These are phyloP conservation scores for Penicillium verhagenii DNA, from an alignment of 495 filamentous ascomycete species.

Conservation along the genomic window DNA sequence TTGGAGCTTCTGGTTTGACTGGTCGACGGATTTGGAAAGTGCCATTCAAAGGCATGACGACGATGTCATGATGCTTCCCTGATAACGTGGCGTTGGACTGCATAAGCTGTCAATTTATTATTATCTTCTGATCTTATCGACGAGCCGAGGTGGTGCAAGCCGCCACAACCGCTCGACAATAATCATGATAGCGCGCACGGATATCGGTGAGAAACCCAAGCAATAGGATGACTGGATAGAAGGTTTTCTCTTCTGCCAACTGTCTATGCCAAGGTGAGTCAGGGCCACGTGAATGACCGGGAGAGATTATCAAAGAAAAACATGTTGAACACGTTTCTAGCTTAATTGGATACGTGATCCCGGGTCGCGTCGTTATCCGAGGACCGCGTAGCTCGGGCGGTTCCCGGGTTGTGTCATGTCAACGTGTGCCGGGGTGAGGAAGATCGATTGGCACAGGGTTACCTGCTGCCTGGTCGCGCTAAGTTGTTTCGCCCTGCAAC, in stretches of 20 bases:
- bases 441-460: neutral
- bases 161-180: constrained; percentile 17
- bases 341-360: neutral
- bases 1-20: neutral
- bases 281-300: neutral
- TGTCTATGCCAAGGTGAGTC: neutral
- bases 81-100: constrained; percentile 12
- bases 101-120: neutral
- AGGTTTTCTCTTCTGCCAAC: too few species aligned
- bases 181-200: constrained; percentile 19
- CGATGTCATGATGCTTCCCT: constrained; percentile 7
- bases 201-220: constrained; percentile 8
- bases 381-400: neutral
- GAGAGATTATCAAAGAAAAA: neutral
- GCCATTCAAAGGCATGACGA: constrained; percentile 9
- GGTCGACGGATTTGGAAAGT: constrained; percentile 3
- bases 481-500: neutral
- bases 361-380: neutral
- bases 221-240: neutral
- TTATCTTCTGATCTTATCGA: constrained; percentile 1
- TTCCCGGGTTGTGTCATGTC: constrained; percentile 3
- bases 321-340: neutral
- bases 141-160: constrained; percentile 2
- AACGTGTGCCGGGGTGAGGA: neutral
- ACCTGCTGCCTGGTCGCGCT: constrained; percentile 3